Evolutionary conservation across 2,329 filamentous ascomycete genomes (phyloP), one percentile per base, ranked within the genome.

Genomic region (Sarocladium kiliense): DNA sequence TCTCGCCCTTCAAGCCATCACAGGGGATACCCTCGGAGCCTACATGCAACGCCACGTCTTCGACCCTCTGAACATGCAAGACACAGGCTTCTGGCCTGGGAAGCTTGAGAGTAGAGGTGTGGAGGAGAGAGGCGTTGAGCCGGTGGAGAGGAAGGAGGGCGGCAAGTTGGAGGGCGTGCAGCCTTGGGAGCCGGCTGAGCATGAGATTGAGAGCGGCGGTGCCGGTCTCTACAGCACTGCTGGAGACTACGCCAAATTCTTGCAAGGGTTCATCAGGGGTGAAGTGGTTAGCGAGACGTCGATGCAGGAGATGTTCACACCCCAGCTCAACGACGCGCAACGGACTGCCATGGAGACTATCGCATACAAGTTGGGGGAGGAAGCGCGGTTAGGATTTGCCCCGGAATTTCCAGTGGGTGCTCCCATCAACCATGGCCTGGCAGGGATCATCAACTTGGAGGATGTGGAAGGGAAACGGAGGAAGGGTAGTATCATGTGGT

Each of bases 401-500:
- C 68, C 72, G 1, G 74, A 76, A 57, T 70, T 76, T n/a, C 63
- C 64, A 1, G 44, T 36, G 0, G 66, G 61, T 1, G 60, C 65
- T 45, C 60, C 61, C n/a, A 55, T 76, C 3, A 68, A 72, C 54
- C 65, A 72, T 42, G 71, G 73, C 1, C 60, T 76, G 9, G 66
- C 66, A 3, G 75, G 74, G 3, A 60, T 72, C 26, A 59, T 77
- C 44, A 75, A 73, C 54, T 55, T 70, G 57, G 65, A 66, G 25
- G 69, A 76, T 54, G 63, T 71, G 7, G 65, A 68, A 0, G 71
- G 70, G 0, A 74, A 73, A 65, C 64, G 75, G 36, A 66, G 62
- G 47, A 71, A 68, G 59, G 74, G 74, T 0, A 76, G 72, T 32
- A 56, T 77, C 55, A 72, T 68, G 63, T 77, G 75, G 74, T 64